phyloP scores from a whole-genome alignment of 1,284 basidiomycete genomes.

The Pseudozyma sp. region DNA sequence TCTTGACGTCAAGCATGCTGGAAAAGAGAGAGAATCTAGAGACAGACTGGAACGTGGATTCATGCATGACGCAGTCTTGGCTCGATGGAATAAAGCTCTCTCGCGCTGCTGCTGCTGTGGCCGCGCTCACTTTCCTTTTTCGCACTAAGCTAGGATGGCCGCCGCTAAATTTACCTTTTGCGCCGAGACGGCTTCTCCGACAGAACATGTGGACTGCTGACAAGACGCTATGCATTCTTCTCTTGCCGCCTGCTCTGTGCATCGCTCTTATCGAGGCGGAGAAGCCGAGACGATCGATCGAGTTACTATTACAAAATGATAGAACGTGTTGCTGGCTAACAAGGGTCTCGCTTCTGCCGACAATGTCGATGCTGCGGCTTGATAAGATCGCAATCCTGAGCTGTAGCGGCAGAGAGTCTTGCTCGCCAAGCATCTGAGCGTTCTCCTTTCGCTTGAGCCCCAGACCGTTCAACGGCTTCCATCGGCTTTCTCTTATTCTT shows the following conservation, averaged over 20 bases:
- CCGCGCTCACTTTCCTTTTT: no score
- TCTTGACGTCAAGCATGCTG: neutral
- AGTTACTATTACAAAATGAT: neutral
- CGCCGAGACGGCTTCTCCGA: neutral
- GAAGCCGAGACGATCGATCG: no score
- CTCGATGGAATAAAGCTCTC: neutral
- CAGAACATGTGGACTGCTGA: conserved; percentile 1
- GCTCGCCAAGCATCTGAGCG: no score
- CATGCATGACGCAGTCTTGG: conserved; percentile 10
- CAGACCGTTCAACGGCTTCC: no score
- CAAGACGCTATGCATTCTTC: neutral
- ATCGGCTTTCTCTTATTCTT: neutral
- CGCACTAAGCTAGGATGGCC: neutral
- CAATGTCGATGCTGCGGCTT: no score
- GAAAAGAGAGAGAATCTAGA: neutral
- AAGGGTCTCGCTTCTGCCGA: neutral
- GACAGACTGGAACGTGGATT: neutral
- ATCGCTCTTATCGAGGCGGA: no score
- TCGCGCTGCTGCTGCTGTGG: neutral
- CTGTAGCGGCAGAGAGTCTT: no score
- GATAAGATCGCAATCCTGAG: neutral
- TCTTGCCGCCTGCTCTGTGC: no score
- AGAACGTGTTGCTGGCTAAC: neutral
- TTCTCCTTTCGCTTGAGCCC: no score
- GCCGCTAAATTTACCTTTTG: neutral